Base-by-base conservation (phyloP, 495 filamentous ascomycete species). In the Gamarada debralockiae region DNA sequence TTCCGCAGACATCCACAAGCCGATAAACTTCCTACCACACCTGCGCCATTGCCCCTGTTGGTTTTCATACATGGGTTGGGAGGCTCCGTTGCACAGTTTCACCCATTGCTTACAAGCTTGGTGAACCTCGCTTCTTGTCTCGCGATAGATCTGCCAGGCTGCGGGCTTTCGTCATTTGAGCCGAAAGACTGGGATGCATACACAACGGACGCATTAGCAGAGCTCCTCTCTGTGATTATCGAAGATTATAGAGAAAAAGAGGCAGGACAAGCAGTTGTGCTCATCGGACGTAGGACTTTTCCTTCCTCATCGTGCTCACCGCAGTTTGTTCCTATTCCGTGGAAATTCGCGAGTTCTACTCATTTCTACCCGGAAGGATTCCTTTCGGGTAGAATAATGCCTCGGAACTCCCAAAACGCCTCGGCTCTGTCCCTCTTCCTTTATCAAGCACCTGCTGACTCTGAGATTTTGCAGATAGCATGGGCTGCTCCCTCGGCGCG, bases 1-100 rank as follows among this genome's bases (percentile, higher is more conserved):
- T 89, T 85, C 68, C 76, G 84, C 37, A 81, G 80, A 21, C 92
- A 96, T 68, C 83, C 85, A 8, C 87, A 96, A 62, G 80, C 82
- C 27, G 78, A 84, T 53, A 85, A 89, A 61, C 78, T 97, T 3
- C 90, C 89, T 0, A 76, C 70, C 42, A 76, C 80, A 40, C 86
- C 89, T 0, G 73, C 77, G 4, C 83, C 89, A 1, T 67, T 95
- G n/a, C 90, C 92, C 9, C 70, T 96, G 8, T 68, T 97, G 5
- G 92, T 96, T 22, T 95, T 95, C 65, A 76, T 96, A 48, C 92
- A 97, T 63, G 92, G 92, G 13, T 77, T 97, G 29, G 92, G 92
- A 18, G 92, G 92, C 24, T 95, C 88, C 2, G 70, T 92, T 13
- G 86, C 90, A 6, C 92, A 97, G 65, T 97, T 96, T 66, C 77